Evolutionary conservation across 306 rosid genomes (phyloP).

Genomic region (Lathyrus oleraceus): DNA sequence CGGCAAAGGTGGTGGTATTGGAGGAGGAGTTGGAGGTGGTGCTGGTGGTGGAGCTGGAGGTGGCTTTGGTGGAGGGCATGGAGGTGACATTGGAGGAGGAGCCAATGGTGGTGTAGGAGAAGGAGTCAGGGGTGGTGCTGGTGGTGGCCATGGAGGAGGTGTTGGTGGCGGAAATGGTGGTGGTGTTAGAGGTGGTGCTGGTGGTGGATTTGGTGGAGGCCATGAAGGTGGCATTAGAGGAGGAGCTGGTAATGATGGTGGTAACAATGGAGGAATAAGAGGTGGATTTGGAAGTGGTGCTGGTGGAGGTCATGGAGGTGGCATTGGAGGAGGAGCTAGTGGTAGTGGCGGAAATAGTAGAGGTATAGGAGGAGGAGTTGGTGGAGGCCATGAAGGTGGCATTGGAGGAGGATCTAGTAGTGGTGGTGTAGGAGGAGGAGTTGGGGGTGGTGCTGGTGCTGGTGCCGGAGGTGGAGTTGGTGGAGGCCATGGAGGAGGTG

Average conservation of each 20-base stretch:
- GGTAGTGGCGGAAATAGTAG: no score
- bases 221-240: constrained; percentile 4
- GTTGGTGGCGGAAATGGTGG: not conserved
- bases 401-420: not conserved
- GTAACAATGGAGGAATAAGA: not conserved
- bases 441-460: not conserved
- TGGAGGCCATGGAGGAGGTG: not conserved
- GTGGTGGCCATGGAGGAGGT: not conserved
- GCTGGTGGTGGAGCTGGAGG: not conserved
- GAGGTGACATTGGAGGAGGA: not conserved
- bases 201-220: not conserved
- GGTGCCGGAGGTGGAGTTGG: not conserved
- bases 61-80: not conserved
- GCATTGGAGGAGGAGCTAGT: not conserved
- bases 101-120: not conserved
- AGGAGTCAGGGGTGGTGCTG: not conserved
- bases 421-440: not conserved
- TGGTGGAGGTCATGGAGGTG: constrained; percentile 15
- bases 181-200: not conserved
- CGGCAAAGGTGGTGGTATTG: not conserved
- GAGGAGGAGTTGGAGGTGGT: not conserved
- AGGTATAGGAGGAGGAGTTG: not conserved
- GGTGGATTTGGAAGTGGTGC: not conserved
- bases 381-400: not conserved
- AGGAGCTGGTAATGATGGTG: not conserved